phyloP scores from a whole-genome alignment of 306 rosid species.

The Inga leiocalycina region DNA sequence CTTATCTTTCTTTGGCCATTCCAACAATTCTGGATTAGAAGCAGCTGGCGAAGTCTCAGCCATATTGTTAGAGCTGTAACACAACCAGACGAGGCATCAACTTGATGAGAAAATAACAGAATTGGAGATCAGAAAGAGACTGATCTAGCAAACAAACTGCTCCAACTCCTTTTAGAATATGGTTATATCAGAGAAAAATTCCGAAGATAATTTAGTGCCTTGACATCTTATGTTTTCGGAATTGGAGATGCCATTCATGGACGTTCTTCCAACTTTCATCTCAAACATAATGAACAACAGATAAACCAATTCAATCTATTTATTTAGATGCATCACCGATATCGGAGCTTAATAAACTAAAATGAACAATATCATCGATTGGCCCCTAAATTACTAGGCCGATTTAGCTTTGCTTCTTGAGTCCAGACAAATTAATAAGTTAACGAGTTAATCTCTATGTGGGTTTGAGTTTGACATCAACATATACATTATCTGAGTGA shows the following conservation, averaged over 20 bases:
- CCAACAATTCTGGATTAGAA: slow-evolving; percentile 67
- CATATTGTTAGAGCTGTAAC: slow-evolving; percentile 50
- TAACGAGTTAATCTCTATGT: no score
- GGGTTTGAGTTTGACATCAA: no score
- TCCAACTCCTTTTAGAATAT: background rate
- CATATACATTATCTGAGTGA: background rate
- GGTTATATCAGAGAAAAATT: background rate
- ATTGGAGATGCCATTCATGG: background rate
- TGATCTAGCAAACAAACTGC: background rate
- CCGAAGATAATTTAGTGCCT: background rate
- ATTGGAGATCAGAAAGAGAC: background rate
- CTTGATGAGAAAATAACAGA: background rate
- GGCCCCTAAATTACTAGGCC: background rate
- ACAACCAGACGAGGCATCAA: background rate
- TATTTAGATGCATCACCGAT: background rate
- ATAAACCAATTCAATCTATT: background rate
- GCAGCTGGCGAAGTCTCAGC: slow-evolving; percentile 48
- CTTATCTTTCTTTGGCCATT: slow-evolving; percentile 86
- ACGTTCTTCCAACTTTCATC: background rate
- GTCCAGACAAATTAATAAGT: background rate
- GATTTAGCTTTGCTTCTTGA: background rate
- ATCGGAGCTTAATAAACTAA: background rate
- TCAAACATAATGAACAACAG: background rate
- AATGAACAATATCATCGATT: background rate
- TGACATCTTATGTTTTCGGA: background rate